Conservation (phyloP, 2,329 filamentous ascomycete genomes). For the Fusarium brachygibbosum region DNA sequence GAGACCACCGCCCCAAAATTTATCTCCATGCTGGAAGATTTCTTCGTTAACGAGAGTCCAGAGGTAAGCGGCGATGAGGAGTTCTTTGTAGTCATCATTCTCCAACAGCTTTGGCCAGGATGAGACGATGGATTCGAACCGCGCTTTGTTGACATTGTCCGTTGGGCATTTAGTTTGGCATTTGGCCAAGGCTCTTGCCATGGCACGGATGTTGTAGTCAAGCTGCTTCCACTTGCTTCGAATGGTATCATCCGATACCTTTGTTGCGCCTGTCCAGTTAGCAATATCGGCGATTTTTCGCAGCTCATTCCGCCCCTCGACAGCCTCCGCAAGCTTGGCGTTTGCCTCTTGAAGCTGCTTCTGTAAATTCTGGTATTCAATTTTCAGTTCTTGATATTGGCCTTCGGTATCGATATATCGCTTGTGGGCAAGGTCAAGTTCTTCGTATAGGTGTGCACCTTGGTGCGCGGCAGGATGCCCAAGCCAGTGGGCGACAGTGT, state of each 20-base stretch:
- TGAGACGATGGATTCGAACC: neutral
- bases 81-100: neutral
- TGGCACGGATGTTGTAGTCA: constrained; percentile 7
- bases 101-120: neutral
- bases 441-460: neutral
- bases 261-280: neutral
- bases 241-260: constrained; percentile 3
- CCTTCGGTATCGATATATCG: neutral
- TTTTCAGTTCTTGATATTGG: neutral
- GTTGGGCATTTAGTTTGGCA: neutral
- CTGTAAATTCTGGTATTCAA: neutral
- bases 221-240: constrained; percentile 12
- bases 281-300: neutral
- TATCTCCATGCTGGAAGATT: neutral
- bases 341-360: neutral
- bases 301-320: neutral
- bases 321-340: neutral
- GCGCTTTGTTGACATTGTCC: fast-evolving
- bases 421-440: neutral
- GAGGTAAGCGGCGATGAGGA: neutral
- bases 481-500: neutral
- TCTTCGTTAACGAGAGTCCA: neutral
- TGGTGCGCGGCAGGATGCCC: neutral
- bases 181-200: neutral
- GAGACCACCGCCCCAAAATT: neutral